Evolutionary conservation across 2,329 filamentous ascomycete genomes (phyloP), one percentile per base, ranked within the genome.

Genomic region (Stachybotrys echinatus): DNA sequence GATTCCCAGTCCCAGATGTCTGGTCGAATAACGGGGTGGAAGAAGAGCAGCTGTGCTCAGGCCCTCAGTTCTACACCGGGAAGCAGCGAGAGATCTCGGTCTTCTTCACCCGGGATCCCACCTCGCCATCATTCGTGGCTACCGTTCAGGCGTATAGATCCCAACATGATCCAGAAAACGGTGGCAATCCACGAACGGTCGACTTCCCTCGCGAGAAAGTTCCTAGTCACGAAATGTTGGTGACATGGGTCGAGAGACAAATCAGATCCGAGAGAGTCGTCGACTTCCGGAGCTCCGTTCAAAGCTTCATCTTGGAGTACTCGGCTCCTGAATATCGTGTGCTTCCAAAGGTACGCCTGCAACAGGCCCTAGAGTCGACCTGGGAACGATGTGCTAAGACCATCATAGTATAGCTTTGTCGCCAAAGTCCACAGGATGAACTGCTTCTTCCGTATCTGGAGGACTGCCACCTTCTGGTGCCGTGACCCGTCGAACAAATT

Each of bases 371-470:
- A 14, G 27, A 34, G 27, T 34, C 10, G 27, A 34, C 27, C 10
- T 10, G 27, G 42, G n/a, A 42, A n/a, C 12, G 5, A 14, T 4
- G 17, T 27, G 12, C n/a, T 23, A 23, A 23, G 17, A 14, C 22
- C 22, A n/a, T 48, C 21, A 42, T 56, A 75, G 73, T 64, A 70
- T 53, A 61, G 66, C 23, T 65, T 77, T 23, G 67, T 75, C 17
- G 62, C 59, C 43, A 70, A 71, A 52, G 71, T 76, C 37, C 70
- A 74, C 52, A 65, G 65, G 47, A 69, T 78, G 65, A 73, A 72
- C 54, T 76, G 73, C 61, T 73, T 77, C 65, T 77, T 76, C 59
- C 70, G 65, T 52, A 74, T 78, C 53, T 77, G 71, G 73, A 71
- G 69, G 50, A 69, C 71, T 18, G 61, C 65, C 6, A 64, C 63